These are phyloP conservation scores for Saccharomycopsis schoenii DNA, from an alignment of 805 yeast species.

Conservation along the genomic window DNA sequence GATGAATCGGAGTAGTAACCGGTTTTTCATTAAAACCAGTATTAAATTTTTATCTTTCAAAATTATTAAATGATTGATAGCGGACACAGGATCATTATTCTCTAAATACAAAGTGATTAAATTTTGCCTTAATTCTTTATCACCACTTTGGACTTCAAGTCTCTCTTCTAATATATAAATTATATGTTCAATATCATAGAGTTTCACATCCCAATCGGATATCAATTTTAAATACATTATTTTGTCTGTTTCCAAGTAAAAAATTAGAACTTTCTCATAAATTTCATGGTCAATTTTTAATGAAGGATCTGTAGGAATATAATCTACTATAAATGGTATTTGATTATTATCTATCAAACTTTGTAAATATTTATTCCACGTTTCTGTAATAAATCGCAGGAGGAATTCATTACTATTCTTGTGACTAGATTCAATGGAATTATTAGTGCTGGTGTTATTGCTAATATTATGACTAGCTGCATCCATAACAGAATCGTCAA, in stretches of 20 bases:
- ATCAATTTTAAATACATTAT: constrained; percentile 35
- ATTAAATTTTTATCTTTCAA: constrained; percentile 47
- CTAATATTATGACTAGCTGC: not conserved
- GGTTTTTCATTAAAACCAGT: constrained; percentile 49
- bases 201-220: constrained; percentile 44
- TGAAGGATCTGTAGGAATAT: constrained; percentile 43
- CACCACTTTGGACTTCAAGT: constrained; percentile 28
- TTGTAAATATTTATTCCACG: constrained; percentile 61
- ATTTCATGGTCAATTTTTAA: constrained; percentile 28
- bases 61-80: constrained; percentile 53
- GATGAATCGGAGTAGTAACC: constrained; percentile 44
- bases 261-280: constrained; percentile 40
- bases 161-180: constrained; percentile 37
- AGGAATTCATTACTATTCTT: constrained; percentile 19
- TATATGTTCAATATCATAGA: constrained; percentile 40
- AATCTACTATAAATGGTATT: constrained; percentile 35
- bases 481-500: not conserved
- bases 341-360: constrained; percentile 42
- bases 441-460: not conserved
- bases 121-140: constrained; percentile 30
- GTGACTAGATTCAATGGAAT: constrained; percentile 20
- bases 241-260: constrained; percentile 33
- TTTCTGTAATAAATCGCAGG: constrained; percentile 23
- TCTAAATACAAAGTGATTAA: constrained; percentile 47
- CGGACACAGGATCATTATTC: constrained; percentile 47